These are phyloP conservation scores for Phylloporus sp. DNA, from an alignment of 768 basidiomycete species.

Conservation along the genomic window DNA sequence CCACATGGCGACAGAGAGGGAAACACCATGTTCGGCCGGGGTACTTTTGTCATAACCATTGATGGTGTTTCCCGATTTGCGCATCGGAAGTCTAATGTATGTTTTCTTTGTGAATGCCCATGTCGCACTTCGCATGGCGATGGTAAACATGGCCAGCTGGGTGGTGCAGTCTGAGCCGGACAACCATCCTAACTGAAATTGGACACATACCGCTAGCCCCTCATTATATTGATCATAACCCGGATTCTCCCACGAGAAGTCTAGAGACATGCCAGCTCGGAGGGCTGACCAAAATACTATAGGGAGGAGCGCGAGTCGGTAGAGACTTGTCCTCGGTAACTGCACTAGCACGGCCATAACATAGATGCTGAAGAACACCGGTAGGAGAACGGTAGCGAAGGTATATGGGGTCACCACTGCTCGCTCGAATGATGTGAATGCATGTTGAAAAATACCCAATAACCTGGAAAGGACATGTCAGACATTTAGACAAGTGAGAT, in stretches of 20 bases:
- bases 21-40: neutral
- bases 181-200: too few species aligned
- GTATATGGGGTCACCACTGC: slow-evolving; percentile 22
- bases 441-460: slow-evolving; percentile 8
- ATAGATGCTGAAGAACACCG: slow-evolving; percentile 46
- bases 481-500: neutral
- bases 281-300: slow-evolving; percentile 44
- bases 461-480: slow-evolving; percentile 8
- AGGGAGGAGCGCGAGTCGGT: slow-evolving; percentile 48
- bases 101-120: slow-evolving; percentile 18
- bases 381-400: slow-evolving; percentile 37
- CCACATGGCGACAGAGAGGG: slow-evolving; percentile 19
- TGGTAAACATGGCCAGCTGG: slow-evolving; percentile 23
- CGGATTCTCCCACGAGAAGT: slow-evolving; percentile 18
- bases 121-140: slow-evolving; percentile 22
- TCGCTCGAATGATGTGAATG: slow-evolving; percentile 14
- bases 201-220: slow-evolving; percentile 16
- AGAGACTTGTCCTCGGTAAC: slow-evolving; percentile 38
- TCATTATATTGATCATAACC: slow-evolving; percentile 20
- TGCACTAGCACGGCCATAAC: slow-evolving; percentile 51
- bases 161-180: slow-evolving; percentile 1
- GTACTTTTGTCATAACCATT: slow-evolving; percentile 1
- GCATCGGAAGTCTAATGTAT: slow-evolving; percentile 11
- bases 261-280: slow-evolving; percentile 32
- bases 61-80: neutral